Evolutionary conservation across 2,329 filamentous ascomycete genomes (phyloP), one percentile per base, ranked within the genome.

Genomic region (Botrytis porri): DNA sequence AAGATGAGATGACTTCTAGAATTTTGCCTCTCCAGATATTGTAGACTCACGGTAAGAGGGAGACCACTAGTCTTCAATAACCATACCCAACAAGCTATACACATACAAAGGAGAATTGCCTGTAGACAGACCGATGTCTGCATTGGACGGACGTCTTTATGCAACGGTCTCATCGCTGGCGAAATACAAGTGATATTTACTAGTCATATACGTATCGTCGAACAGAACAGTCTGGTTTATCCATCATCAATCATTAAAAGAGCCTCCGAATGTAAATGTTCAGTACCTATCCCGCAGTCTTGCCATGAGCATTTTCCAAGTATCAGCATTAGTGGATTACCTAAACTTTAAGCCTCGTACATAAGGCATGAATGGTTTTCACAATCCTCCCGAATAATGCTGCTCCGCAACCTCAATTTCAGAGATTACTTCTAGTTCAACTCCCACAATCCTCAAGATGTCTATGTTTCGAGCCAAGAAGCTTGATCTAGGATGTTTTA

Each of bases 381-480:
- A 39, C 48, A 57, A 67, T 37, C 35, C 12, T 20, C 45, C n/a
- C 25, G 41, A 57, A 29, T 57, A 2, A 35, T 54, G 45, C 45
- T 54, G 8, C 39, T 37, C 48, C 6, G 29, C 39, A 22, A 61
- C 67, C 18, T 61, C 39, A 60, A 61, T 29, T 61, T 8, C 6
- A 35, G 57, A 5, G 18, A 35, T 35, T 57, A 29, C 32, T 22
- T 22, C 4, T 3, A 20, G 7, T 45, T 37, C n/a, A 61, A 60
- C 39, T 20, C 6, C 29, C 54, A 45, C 32, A 22, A 4, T 59
- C 66, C 7, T 82, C 85, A 88, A 77, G 76, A 93, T 93, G 91
- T 91, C 93, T 65, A 93, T 95, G 85, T 98, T 97, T 84, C 88
- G 94, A 79, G 87, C 94, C 45, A 97, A 97, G 84, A 95, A 91